Base-by-base conservation (phyloP, 306 rosid genomes). In the Cicer cuneatum region DNA sequence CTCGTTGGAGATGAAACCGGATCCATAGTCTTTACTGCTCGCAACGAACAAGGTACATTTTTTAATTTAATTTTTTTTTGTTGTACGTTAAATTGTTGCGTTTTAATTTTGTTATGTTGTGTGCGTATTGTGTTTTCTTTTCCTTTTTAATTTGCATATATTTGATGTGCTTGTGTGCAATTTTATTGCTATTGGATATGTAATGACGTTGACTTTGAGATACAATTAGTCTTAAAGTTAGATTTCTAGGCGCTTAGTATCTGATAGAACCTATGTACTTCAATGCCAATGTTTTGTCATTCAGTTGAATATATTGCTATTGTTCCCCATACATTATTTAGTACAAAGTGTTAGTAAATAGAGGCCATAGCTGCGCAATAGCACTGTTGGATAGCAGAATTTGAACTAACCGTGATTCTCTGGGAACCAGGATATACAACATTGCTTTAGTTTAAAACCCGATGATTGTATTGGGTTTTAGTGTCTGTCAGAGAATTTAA, bases 1-100 rank as follows among this genome's bases (percentile, higher is more conserved):
- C 62, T 88, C 19, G 79, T 92, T 7, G 97, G 96, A 4, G 97
- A 92, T 16, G 96, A 90, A 78, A 90, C 93, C 0, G 98, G 92
- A 35, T 73, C 87, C 71, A 84, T 92, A 7, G 63, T 90, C 74
- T 92, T 90, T 81, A 92, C 98, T 1, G 98, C 98, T 78, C 96
- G 96, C 67, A 92, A 90, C 35, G 97, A 92, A 5, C 98, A 92
- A 84, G 98, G 96, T 92, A 78, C 1, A 33, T 10, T 35, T 40
- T 41, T 14, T 57, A 14, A n/a, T n/a, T n/a, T n/a, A n/a, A n/a
- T n/a, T 15, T 61, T 7, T 43, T 72, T 72, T 0, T 48, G 9
- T 8, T 8, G 7, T 5, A 12, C 7, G 11, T 8, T 0, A 48
- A 7, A 24, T 24, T 4, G 4, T 24, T 24, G 33, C 11, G 7